phyloP scores from a whole-genome alignment of 2,329 filamentous ascomycete genomes.

The Cladosporium velox region DNA sequence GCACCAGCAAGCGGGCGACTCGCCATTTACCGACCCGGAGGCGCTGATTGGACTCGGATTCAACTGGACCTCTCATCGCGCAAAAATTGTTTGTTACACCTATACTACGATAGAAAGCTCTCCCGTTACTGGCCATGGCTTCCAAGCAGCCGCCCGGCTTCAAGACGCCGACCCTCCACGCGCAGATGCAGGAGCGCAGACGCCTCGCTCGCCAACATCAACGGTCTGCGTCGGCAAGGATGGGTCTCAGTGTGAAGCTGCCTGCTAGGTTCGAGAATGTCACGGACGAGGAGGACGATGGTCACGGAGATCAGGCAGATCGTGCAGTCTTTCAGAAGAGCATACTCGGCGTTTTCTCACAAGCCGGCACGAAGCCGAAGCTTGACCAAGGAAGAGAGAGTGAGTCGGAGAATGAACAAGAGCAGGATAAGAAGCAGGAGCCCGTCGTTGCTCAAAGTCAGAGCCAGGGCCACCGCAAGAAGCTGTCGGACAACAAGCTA shows the following conservation, averaged over 20 bases:
- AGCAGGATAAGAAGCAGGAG: constrained; percentile 24
- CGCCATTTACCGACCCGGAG: constrained; percentile 3
- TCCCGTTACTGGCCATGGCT: constrained; percentile 2
- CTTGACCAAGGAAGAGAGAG: constrained; percentile 77
- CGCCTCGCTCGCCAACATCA: constrained; percentile 3
- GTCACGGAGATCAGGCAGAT: constrained; percentile 57
- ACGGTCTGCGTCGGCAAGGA: neutral
- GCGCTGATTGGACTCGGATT: constrained; percentile 12
- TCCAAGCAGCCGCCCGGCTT: neutral
- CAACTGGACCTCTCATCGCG: neutral
- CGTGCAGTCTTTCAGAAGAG: constrained; percentile 83
- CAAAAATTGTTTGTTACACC: neutral
- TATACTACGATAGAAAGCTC: neutral
- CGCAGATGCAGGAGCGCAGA: constrained; percentile 15
- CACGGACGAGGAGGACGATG: constrained; percentile 48
- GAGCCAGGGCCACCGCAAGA: constrained; percentile 54
- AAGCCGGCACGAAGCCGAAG: constrained; percentile 80
- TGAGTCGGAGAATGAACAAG: constrained; percentile 29
- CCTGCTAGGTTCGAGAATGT: constrained; percentile 32
- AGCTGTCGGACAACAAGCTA: constrained; percentile 65
- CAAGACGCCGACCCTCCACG: neutral
- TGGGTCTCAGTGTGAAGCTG: constrained; percentile 24
- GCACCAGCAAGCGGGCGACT: constrained; percentile 4
- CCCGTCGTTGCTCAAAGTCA: constrained; percentile 17
- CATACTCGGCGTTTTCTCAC: constrained; percentile 88